Base-by-base conservation (phyloP, 805 yeast genomes). In the Yamadazyma endophytica region DNA sequence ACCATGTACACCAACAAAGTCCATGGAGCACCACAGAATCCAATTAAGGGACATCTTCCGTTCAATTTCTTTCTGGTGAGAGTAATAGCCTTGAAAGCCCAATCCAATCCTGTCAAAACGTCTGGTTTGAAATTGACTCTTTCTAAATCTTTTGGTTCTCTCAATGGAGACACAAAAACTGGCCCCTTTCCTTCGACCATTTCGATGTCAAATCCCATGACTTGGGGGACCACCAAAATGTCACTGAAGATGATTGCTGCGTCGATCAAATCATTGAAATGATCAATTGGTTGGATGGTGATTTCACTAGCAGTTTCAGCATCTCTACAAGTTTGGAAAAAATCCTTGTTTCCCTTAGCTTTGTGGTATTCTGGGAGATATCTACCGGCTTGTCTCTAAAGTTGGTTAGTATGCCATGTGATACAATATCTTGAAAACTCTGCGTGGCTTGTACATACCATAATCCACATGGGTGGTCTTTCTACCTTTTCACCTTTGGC, bases 21-120 rank as follows among this genome's bases (percentile, higher is more conserved):
- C 96, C 97, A 92, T 35, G 98, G 98, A 6, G 95, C 96, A 33
- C 98, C 98, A 45, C 88, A 84, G 61, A 92, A 92, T 3, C 98
- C 98, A 31, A 92, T 70, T 40, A 92, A 66, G 17, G 98, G 98
- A 9, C 89, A 97, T 49, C 95, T 75, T 30, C 98, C 98, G 24
- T 79, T 62, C 38, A 92, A 72, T 50, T 84, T 86, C 42, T 69
- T 69, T 58, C 98, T 75, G n/a, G 98, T 92, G 42, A 85, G 61
- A 3, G 94, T 82, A 44, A 92, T 84, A n/a, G 97, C 83, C 49
- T 83, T 80, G 65, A 86, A 85, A 4, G 97, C 96, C 97, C 97
- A 92, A 33, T 72, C 95, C 33, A 92, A 70, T 47, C 82, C 88
- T 51, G 82, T 75, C 37, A 70, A 51, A 17, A 92, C 81, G 46